A percentile compares a stretch with the other conserved stretches of the same genome.
Evolutionary conservation across 2,329 filamentous ascomycete species (phyloP).

Genomic region (Trichoderma arundinaceum): DNA sequence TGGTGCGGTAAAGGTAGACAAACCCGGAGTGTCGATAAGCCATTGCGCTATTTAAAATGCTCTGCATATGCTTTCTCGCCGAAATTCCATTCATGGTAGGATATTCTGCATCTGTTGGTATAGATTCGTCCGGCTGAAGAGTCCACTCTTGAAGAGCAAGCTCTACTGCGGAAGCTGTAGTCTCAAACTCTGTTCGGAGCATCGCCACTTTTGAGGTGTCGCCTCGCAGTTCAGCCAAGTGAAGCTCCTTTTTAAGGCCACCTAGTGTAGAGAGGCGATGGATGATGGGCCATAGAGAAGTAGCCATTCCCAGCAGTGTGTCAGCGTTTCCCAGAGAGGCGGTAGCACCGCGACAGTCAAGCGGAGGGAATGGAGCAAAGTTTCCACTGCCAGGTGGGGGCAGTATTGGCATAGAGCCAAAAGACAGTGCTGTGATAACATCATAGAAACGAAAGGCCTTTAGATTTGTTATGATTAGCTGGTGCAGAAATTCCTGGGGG

Average conservation of each 20-base stretch:
- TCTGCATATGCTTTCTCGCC: constrained; percentile 49
- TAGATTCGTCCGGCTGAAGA: constrained; percentile 50
- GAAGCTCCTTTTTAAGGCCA: constrained; percentile 58
- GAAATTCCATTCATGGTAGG: constrained; percentile 34
- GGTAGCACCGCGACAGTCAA: constrained; percentile 51
- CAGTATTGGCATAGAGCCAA: constrained; percentile 63
- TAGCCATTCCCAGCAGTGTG: constrained; percentile 65
- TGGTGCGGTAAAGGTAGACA: constrained; percentile 62
- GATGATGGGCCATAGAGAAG: constrained; percentile 67
- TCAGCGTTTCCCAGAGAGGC: constrained; percentile 61
- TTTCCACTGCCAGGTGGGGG: constrained; percentile 54
- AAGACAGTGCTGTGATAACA: constrained; percentile 66
- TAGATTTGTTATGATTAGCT: constrained; percentile 36
- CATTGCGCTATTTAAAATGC: constrained; percentile 63
- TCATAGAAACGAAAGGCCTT: constrained; percentile 70
- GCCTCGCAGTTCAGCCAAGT: constrained; percentile 50
- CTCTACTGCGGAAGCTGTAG: constrained; percentile 61
- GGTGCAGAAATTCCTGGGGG: no score
- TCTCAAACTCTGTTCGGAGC: constrained; percentile 57
- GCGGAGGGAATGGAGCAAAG: constrained; percentile 53
- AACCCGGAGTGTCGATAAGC: constrained; percentile 65
- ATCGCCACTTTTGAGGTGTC: constrained; percentile 53
- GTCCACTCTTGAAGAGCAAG: constrained; percentile 61
- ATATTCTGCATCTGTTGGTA: constrained; percentile 37
- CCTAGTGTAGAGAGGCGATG: constrained; percentile 63